Evolutionary conservation across 495 filamentous ascomycete species (phyloP), one percentile per base, ranked within the genome.

Genomic region (Penicillium salamii): DNA sequence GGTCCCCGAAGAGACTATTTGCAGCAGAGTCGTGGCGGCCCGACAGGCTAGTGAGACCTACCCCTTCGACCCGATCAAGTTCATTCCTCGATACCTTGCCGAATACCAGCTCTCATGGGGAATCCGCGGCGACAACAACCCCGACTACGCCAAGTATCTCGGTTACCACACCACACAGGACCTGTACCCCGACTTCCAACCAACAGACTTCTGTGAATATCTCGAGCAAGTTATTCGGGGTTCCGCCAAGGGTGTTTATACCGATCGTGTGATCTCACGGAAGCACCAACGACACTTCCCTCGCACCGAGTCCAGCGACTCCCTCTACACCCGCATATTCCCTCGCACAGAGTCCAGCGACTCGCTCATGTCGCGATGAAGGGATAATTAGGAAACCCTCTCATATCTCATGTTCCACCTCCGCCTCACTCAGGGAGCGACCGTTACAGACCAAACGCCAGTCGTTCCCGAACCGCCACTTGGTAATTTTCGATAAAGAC

Each of bases 91-190:
- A 1, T 68, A 70, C 18, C 49, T 72, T 13, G 64, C 71, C 48
- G 68, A 83, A 50, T 82, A 83, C 50, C 60, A 73, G 43, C 61
- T 76, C 41, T 76, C 72, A 0, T 78, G 75, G 74, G 73, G 70
- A 26, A 61, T 83, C 23, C 72, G 80, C 13, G 75, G 72, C 18
- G 81, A 85, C 45, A 83, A 84, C 56, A 77, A 68, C 39, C 77
- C 75, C 0, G 78, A 80, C 45, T 72, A 72, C 49, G 81, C 80
- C 23, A 72, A 72, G 48, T 83, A 83, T 55, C 67, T 85, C 7
- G 81, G 82, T 7, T 84, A 83, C 57, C 41, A 83, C 35, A 68
- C 74, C 44, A 70, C 73, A 17, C 74, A 75, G 51, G 78, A 82
- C 39, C 55, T 83, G 38, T 84, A 83, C 57, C 81, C 79, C 14